Conservation (phyloP, 2,329 filamentous ascomycete genomes). For the Karstenula rhodostoma region DNA sequence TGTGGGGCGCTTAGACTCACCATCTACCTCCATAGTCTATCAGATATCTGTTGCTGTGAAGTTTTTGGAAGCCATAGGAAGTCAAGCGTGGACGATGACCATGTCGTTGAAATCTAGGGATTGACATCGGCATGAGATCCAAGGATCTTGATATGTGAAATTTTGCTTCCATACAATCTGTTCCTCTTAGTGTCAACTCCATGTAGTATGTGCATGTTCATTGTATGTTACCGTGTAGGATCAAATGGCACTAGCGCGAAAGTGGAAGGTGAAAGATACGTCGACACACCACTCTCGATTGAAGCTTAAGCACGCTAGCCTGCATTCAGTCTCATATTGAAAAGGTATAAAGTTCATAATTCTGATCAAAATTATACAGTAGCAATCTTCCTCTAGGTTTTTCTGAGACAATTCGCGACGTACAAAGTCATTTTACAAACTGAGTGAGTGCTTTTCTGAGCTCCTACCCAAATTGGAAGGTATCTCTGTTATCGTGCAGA, state of each 20-base stretch:
- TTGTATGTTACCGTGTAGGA: background rate
- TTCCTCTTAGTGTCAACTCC: too few species aligned
- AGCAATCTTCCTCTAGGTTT: background rate
- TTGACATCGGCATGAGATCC: too few species aligned
- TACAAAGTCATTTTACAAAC: background rate
- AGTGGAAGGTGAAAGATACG: background rate
- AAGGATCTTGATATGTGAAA: too few species aligned
- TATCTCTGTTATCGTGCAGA: background rate
- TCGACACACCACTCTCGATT: background rate
- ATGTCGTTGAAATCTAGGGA: too few species aligned
- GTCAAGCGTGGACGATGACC: too few species aligned
- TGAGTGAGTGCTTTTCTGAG: background rate
- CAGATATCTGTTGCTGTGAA: too few species aligned
- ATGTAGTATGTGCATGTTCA: too few species aligned
- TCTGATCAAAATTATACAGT: background rate
- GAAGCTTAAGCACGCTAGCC: background rate
- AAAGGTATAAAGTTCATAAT: background rate
- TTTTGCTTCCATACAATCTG: too few species aligned
- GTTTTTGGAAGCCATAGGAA: too few species aligned
- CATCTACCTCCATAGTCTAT: too few species aligned
- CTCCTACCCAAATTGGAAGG: background rate
- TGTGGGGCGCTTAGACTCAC: too few species aligned
- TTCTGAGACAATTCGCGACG: background rate
- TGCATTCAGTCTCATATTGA: background rate
- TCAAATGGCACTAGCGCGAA: background rate